Base-by-base conservation (phyloP, 495 filamentous ascomycete genomes). In the Neurospora sp. region DNA sequence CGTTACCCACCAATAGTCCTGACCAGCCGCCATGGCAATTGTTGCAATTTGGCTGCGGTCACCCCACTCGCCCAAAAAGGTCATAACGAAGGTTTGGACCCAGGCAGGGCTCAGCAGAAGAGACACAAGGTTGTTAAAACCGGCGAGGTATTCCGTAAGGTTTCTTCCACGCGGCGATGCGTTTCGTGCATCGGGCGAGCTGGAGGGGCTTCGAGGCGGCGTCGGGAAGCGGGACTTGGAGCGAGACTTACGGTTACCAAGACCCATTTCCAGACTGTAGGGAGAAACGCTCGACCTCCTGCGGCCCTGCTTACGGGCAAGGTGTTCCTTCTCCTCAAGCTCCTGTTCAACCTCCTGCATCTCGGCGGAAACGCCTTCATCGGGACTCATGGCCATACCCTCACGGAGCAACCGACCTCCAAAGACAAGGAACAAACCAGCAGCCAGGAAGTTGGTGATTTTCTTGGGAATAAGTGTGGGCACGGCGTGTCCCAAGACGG, bases 71-170 rank as follows among this genome's bases (percentile, higher is more conserved):
- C 96, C 96, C 38, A 99, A 84, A 83, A 99, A 99, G 4, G 96
- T 99, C 96, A 99, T 99, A 74, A 94, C 89, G 81, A 99, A 99
- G 6, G 96, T 99, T 82, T 99, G 96, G 17, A 99, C 96, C 96
- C 96, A 99, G 1, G 94, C 96, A 4, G 96, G 96, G 79, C 92
- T 96, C 21, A 99, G 86, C 3, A 99, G 85, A 10, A 99, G 85
- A 5, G 93, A 93, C 69, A 94, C 87, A 5, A 99, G 90, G 77
- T 99, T 99, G 80, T 90, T 90, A 28, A 98, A 81, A 1, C 96
- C 96, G 19, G 75, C 77, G 8, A 85, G 71, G 45, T 82, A 78
- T 19, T 81, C 79, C n/a, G 54, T 71, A 31, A 85, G 43, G 15
- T 77, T 84, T 78, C 81, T 70, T 1, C 80, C 74, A 62, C 83